phyloP scores from a whole-genome alignment of 768 basidiomycete genomes.

The Imleria badia region DNA sequence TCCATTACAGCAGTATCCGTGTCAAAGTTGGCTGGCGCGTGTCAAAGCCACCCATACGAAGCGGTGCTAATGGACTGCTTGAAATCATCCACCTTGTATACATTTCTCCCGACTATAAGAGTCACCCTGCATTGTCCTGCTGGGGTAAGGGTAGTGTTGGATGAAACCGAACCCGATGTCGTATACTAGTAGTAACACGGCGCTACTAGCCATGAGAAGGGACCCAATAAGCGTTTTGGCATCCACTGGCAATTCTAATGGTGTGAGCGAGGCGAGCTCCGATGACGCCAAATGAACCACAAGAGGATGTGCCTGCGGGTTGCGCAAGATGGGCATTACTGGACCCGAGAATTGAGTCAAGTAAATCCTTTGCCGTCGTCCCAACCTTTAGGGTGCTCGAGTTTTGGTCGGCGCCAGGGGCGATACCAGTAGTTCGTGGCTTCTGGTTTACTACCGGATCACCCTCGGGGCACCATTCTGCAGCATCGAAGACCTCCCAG shows the following conservation, averaged over 20 bases:
- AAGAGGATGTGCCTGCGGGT: constrained; percentile 23
- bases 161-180: neutral
- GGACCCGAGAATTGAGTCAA: constrained; percentile 28
- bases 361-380: constrained; percentile 27
- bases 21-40: too few relatives aligned
- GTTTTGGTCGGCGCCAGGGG: constrained; percentile 25
- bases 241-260: constrained; percentile 17
- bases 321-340: constrained; percentile 1
- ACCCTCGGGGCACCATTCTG: constrained; percentile 31
- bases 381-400: neutral
- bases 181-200: neutral
- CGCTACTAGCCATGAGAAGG: constrained; percentile 23
- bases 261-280: constrained; percentile 23
- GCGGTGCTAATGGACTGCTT: neutral
- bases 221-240: constrained; percentile 20
- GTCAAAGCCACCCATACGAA: too few relatives aligned
- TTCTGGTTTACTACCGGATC: constrained; percentile 33
- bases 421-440: constrained; percentile 27
- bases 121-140: neutral
- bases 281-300: constrained; percentile 26
- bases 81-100: neutral
- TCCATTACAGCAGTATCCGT: neutral
- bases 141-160: neutral
- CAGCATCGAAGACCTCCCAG: constrained; percentile 11
- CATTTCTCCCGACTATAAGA: neutral